Base-by-base conservation (phyloP, 2,329 filamentous ascomycete genomes). In the Zelopaecilomyces penicillatus region DNA sequence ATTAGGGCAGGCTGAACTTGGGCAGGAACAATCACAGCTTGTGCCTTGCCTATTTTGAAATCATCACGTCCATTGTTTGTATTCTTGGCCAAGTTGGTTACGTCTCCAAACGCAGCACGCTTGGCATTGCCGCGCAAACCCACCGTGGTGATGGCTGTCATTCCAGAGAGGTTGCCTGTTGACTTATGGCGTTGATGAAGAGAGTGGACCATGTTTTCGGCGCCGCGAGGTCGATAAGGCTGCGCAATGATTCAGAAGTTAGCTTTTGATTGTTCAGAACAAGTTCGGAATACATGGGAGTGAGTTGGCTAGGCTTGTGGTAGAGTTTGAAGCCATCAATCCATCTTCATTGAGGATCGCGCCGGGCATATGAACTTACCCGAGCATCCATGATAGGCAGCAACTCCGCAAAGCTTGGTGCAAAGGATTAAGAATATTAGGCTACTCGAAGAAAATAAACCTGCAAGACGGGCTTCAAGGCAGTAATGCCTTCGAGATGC, bases 131-230 rank as follows among this genome's bases (percentile, higher is more conserved):
- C 64, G 30, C 63, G 65, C 35, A 67, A 54, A 32, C 64, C 65
- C 26, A 49, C 50, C 19, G 50, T 47, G 9, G 53, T 41, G 3
- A 50, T 51, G 9, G 54, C 52, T 30, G 59, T 50, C 55, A 58
- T 61, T 34, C 47, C 52, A 30, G 54, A 51, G 37, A 86, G 53
- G 74, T 76, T 65, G 66, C 83, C 64, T 64, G 80, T 82, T 6
- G 89, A 94, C 66, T 95, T 95, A 68, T 88, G 83, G 51, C 85
- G 83, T 56, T 88, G 82, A 56, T 94, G 87, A 50, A 89, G 69
- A 43, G 76, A 45, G 7, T 57, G 59, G 27, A 54, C 69, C 61
- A 80, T 80, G 54, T 76, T 76, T 48, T 71, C 65, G 43, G 65
- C 85, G 78, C 62, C 62, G 51, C 65, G 64, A 44, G 63, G 62